A percentile compares a stretch with the other conserved stretches of the same genome.
phyloP scores from a whole-genome alignment of 495 filamentous ascomycete genomes.

The Pyrenula aspistea region DNA sequence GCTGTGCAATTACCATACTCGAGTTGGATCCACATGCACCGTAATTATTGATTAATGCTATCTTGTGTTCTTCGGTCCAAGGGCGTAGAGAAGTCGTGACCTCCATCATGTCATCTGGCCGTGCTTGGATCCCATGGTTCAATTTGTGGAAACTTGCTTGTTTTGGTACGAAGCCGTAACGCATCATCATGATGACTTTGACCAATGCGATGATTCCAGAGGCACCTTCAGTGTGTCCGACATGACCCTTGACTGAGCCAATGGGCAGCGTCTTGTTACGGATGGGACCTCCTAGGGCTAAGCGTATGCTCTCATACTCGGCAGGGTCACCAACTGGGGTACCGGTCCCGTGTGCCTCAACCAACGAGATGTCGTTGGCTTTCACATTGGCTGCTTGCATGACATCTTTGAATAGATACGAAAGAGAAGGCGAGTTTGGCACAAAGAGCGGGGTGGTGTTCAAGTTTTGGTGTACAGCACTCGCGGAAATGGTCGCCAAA shows the following conservation, averaged over 20 bases:
- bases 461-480: conserved; percentile 54
- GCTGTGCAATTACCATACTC: background rate
- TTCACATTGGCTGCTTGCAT: conserved; percentile 43
- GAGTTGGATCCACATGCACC: conserved; percentile 24
- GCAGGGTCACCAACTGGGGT: conserved; percentile 60
- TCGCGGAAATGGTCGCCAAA: conserved; percentile 47
- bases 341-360: conserved; percentile 72
- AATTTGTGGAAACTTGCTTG: conserved; percentile 21
- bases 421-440: conserved; percentile 51
- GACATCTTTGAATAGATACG: conserved; percentile 42
- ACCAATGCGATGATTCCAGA: conserved; percentile 33
- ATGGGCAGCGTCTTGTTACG: conserved; percentile 11
- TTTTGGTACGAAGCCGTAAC: conserved; percentile 14
- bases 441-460: conserved; percentile 61
- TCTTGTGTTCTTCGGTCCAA: conserved; percentile 14
- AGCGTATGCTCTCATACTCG: conserved; percentile 36
- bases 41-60: conserved; percentile 25
- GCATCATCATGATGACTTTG: conserved; percentile 1
- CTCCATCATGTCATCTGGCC: conserved; percentile 14
- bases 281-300: conserved; percentile 16
- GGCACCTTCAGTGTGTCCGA: conserved; percentile 40
- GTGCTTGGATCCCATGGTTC: conserved; percentile 22
- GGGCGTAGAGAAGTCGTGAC: conserved; percentile 12
- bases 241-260: conserved; percentile 34
- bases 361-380: conserved; percentile 51